A percentile compares a stretch with the other conserved stretches of the same genome.
Evolutionary conservation across 345 rosid species (phyloP).

Genomic region (Eucalyptus lansdowneana): DNA sequence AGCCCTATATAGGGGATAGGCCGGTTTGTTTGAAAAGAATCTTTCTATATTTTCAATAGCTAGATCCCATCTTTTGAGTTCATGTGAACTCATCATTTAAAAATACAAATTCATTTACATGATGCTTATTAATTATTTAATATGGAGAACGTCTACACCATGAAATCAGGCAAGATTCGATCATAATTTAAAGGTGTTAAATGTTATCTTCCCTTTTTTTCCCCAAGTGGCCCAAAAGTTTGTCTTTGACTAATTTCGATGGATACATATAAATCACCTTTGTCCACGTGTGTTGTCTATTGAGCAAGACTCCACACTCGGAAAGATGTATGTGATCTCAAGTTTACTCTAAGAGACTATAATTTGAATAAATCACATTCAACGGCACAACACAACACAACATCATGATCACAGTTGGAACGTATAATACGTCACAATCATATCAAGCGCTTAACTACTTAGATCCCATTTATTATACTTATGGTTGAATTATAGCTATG

Average conservation of each 20-base stretch:
- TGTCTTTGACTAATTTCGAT: neutral
- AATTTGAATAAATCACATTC: neutral
- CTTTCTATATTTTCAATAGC: too few relatives aligned
- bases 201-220: too few relatives aligned
- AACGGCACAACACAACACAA: too few relatives aligned
- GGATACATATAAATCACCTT: neutral
- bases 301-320: neutral
- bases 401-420: neutral
- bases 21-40: too few relatives aligned
- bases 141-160: neutral
- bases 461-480: neutral
- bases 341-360: neutral
- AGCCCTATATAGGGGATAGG: rapidly evolving
- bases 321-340: neutral
- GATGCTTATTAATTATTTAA: neutral
- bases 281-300: neutral
- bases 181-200: too few relatives aligned
- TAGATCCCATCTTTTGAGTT: too few relatives aligned
- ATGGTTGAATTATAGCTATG: neutral
- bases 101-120: neutral
- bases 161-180: neutral
- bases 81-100: neutral
- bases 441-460: neutral
- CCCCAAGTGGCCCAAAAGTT: too few relatives aligned
- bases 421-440: too few relatives aligned